Evolutionary conservation across 2,329 filamentous ascomycete genomes (phyloP), one percentile per base, ranked within the genome.

Genomic region (Penicillium sclerotigenum): DNA sequence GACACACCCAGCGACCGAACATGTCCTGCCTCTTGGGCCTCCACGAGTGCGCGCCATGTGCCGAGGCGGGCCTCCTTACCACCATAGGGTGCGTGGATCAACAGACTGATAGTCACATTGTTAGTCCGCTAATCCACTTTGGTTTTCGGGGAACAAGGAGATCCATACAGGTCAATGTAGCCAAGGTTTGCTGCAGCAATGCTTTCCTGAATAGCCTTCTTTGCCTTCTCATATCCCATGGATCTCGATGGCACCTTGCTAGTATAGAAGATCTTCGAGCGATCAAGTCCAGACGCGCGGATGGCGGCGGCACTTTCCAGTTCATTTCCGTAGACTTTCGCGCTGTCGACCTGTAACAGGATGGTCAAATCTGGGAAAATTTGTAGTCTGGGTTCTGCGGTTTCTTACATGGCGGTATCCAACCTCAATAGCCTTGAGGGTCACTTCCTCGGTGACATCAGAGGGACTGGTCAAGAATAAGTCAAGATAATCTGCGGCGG

Each of bases 211-310:
- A 95, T 80, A 61, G 86, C 82, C 16, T 79, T 78, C 70, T 85
- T 86, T 22, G 88, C 81, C 55, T 78, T 81, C 14, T 86, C 81
- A 66, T 93, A 94, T 59, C 79, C 80, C 67, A 84, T 78, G 2
- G 68, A 61, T 13, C 68, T 73, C 2, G 78, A 74, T 4, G 81
- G 81, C 8, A 87, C 78, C 67, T 87, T 87, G 58, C 80, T 83
- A 7, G 84, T 87, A 70, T 84, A 86, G 75, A 86, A 87, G 53
- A 86, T 74, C 34, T 83, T 71, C 24, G 78, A 76, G 8, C 85
- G 79, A 13, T 80, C 77, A 46, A 86, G 65, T 2, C 75, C 75
- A 7, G 80, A 80, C 51, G 76, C 75, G 1, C 75, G 70, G 58
- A 87, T 81, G 10, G 82, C 84, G 13, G 74, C 70, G 1, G 77